These are phyloP conservation scores for Chaetothyriales sp. DNA, from an alignment of 2,329 filamentous ascomycete genomes.

Conservation along the genomic window DNA sequence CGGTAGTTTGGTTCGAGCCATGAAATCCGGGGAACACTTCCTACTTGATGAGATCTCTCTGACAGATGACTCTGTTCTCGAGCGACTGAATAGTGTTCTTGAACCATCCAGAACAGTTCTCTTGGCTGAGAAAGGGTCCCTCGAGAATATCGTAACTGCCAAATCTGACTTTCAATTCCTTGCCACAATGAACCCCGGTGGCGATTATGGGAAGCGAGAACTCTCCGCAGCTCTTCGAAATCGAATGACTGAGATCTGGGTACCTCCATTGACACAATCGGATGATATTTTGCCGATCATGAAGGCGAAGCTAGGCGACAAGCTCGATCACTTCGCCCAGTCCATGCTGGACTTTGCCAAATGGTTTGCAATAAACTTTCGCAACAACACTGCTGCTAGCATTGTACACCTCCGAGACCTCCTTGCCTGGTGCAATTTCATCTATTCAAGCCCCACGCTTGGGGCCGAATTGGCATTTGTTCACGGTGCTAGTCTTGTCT, in stretches of 20 bases:
- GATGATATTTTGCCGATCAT: constrained; percentile 85
- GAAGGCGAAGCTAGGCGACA: constrained; percentile 52
- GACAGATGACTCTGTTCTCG: constrained; percentile 91
- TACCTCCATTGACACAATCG: constrained; percentile 69
- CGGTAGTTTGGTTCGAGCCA: constrained; percentile 82
- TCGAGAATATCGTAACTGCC: constrained; percentile 67
- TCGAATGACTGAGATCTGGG: constrained; percentile 98
- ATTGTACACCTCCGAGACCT: constrained; percentile 85
- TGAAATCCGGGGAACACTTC: constrained; percentile 82
- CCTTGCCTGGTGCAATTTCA: constrained; percentile 83
- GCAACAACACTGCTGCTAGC: constrained; percentile 59
- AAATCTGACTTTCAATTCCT: constrained; percentile 80
- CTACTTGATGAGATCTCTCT: constrained; percentile 95
- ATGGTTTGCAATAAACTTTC: constrained; percentile 76
- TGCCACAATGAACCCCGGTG: constrained; percentile 97
- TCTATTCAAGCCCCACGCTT: constrained; percentile 51
- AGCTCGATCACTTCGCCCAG: constrained; percentile 45
- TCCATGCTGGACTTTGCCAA: constrained; percentile 74
- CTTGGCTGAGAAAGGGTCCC: constrained; percentile 82
- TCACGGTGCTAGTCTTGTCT: constrained; percentile 89
- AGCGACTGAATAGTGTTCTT: constrained; percentile 89
- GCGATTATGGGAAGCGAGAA: constrained; percentile 96
- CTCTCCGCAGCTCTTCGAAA: constrained; percentile 89
- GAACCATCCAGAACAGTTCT: constrained; percentile 76
- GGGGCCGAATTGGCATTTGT: constrained; percentile 44